phyloP scores from a whole-genome alignment of 805 yeast species.

The Metschnikowia santaceciliae region DNA sequence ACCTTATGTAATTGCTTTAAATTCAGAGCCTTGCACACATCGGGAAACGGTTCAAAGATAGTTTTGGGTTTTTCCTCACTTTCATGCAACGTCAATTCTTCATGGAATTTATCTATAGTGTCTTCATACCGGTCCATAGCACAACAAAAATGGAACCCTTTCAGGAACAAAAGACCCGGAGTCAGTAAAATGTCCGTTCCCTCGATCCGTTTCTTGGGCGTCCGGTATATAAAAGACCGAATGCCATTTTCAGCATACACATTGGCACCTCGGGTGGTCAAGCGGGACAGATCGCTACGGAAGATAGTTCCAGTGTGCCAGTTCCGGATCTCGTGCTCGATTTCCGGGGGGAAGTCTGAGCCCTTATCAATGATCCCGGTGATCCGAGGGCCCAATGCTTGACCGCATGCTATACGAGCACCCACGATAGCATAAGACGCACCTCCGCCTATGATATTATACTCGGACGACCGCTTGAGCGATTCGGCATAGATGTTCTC shows the following conservation, averaged over 20 bases:
- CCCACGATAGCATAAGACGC: constrained; percentile 82
- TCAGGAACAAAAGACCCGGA: constrained; percentile 31
- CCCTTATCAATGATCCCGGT: constrained; percentile 81
- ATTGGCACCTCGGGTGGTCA: constrained; percentile 82
- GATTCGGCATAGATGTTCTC: constrained; percentile 60
- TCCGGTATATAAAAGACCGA: constrained; percentile 52
- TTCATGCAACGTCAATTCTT: neutral
- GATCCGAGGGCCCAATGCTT: constrained; percentile 31
- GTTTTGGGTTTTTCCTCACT: constrained; percentile 33
- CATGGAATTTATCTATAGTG: constrained; percentile 36
- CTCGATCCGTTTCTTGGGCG: constrained; percentile 59
- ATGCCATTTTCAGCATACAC: constrained; percentile 59
- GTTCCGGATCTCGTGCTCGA: constrained; percentile 41
- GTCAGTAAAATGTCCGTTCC: constrained; percentile 48
- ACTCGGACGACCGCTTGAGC: constrained; percentile 29
- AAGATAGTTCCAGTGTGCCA: constrained; percentile 65
- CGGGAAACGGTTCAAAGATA: constrained; percentile 88
- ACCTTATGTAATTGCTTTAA: constrained; percentile 27
- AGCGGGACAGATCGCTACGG: constrained; percentile 48
- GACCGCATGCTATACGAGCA: constrained; percentile 52
- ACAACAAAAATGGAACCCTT: constrained; percentile 68
- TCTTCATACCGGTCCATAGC: constrained; percentile 58
- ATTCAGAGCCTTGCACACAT: constrained; percentile 55
- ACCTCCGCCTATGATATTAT: constrained; percentile 80
- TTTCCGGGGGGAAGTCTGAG: constrained; percentile 58